These are phyloP conservation scores for Vinca major DNA, from an alignment of 305 asterid species.

Conservation along the genomic window DNA sequence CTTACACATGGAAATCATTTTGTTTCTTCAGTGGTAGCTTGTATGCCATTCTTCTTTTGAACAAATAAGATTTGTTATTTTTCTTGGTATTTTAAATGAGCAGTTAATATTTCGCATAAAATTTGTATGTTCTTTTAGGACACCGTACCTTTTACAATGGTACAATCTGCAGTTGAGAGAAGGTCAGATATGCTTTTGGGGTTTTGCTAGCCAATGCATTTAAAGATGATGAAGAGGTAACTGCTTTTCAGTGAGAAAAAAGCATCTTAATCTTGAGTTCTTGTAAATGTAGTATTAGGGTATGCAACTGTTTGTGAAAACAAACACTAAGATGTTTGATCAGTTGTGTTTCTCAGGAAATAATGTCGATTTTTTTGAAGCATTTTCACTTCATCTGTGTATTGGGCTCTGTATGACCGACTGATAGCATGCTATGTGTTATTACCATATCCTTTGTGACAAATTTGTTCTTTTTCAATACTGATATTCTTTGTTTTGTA, in stretches of 20 bases:
- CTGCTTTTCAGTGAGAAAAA: background rate
- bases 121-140: background rate
- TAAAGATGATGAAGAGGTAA: background rate
- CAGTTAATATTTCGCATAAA: background rate
- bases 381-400: background rate
- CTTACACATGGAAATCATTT: background rate
- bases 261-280: background rate
- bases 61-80: background rate
- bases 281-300: background rate
- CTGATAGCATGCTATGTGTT: background rate
- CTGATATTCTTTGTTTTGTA: conserved; percentile 14
- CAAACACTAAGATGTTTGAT: background rate
- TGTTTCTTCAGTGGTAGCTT: background rate
- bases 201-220: background rate
- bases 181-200: background rate
- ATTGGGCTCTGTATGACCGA: background rate
- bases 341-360: background rate
- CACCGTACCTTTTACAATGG: background rate
- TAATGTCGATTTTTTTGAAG: background rate
- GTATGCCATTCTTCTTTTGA: background rate
- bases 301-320: background rate
- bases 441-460: background rate
- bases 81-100: background rate
- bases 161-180: background rate
- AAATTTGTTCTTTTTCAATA: background rate